Evolutionary conservation across 192 early-diverging fungal genomes (phyloP), one percentile per base, ranked within the genome.

Genomic region (Gaertneriomyces sp.): DNA sequence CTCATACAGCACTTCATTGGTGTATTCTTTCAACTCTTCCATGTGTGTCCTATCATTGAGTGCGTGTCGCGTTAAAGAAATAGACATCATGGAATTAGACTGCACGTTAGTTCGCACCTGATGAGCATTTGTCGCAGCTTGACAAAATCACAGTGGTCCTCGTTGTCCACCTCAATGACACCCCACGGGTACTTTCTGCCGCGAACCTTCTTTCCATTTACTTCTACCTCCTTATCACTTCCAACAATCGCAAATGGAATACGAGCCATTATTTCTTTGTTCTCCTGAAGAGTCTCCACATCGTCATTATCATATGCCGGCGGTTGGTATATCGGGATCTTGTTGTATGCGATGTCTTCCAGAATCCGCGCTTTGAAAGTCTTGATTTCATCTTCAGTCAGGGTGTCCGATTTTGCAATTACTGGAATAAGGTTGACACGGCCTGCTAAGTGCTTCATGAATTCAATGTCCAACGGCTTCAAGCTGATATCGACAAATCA

Each of bases 341-440:
- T 87, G 79, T 96, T 87, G 69, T 84, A 82, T 16, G 87, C 83
- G 79, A 99, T 95, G 77, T 99, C 97, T 64, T 96, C 88, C 88
- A 97, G 89, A 62, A 82, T 75, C 45, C 71, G 46, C 25, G 53
- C 42, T 80, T 99, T 99, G 85, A 99, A 99, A 66, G 86, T 88
- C 71, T 90, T 88, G 64, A 99, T 80, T 60, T 94, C 90, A 12
- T 88, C 84, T n/a, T 92, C 93, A 45, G 95, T 95, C 83, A 99
- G 78, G 17, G 96, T 99, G 78, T 99, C 96, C 49, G 93, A 91
- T 75, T 99, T 99, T 57, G 96, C 92, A 79, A 99, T 94, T 61
- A 97, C 91, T 17, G 96, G 96, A 71, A 99, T 96, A 74, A 99
- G 80, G 76, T 99, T 99, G 66, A 95, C 93, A 61, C 96, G 90